phyloP scores from a whole-genome alignment of 2,329 filamentous ascomycete genomes.

The Penicillium concentricum region DNA sequence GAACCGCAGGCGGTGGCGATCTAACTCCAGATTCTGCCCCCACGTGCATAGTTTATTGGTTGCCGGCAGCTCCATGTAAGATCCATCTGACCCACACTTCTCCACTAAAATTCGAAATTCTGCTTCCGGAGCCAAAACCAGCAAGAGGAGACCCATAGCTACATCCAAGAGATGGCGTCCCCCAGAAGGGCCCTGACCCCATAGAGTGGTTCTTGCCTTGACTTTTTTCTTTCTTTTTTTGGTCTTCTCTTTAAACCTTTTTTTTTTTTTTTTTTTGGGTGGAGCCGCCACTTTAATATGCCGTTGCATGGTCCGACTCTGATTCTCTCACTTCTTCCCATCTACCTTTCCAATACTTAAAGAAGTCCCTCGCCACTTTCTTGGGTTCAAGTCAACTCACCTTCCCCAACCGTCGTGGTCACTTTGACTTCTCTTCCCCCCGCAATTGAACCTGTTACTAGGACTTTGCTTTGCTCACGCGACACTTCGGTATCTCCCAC shows the following conservation, averaged over 20 bases:
- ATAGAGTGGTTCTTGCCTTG: background rate
- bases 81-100: constrained; percentile 9
- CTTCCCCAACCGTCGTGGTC: constrained; percentile 1
- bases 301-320: background rate
- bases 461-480: constrained; percentile 4
- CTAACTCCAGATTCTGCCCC: constrained; percentile 26
- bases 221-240: constrained; percentile 10
- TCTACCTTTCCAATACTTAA: background rate
- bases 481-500: constrained; percentile 10
- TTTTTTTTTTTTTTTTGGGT: constrained; percentile 1
- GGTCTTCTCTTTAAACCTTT: no score
- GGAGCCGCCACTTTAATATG: background rate
- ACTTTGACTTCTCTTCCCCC: background rate
- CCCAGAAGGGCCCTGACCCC: background rate
- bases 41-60: constrained; percentile 36
- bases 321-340: background rate
- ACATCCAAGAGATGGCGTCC: background rate
- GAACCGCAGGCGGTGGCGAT: constrained; percentile 11
- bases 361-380: background rate
- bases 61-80: constrained; percentile 9
- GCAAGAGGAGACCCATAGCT: background rate
- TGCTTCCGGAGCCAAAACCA: constrained; percentile 5
- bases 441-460: constrained; percentile 5
- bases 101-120: background rate
- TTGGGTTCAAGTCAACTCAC: background rate